Conservation (phyloP, 2,329 filamentous ascomycete species). For the Eutypa lata region DNA sequence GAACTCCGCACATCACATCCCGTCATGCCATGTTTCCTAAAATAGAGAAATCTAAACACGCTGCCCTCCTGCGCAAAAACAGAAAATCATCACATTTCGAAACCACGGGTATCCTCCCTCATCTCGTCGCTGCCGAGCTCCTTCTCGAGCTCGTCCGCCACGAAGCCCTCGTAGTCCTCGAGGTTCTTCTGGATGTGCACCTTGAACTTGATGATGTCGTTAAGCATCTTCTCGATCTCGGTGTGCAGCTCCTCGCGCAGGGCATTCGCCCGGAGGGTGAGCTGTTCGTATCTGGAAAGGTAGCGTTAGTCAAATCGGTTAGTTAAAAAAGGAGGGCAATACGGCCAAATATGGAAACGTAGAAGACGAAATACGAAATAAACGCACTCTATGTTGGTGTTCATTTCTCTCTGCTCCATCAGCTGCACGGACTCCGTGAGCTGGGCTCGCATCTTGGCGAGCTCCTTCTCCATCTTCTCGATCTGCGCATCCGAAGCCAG, state of each 20-base stretch:
- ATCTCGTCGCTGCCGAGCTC: constrained; percentile 67
- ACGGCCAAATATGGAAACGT: not conserved
- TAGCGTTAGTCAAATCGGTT: constrained; percentile 2
- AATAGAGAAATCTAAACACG: no score
- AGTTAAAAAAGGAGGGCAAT: not conserved
- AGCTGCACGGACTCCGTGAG: constrained; percentile 84
- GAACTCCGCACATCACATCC: not conserved
- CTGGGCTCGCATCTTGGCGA: constrained; percentile 86
- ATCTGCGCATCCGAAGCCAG: constrained; percentile 88
- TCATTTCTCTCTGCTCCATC: constrained; percentile 94
- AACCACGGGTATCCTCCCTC: constrained; percentile 46
- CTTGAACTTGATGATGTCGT: constrained; percentile 98
- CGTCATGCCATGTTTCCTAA: not conserved
- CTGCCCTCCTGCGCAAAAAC: no score
- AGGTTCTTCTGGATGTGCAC: constrained; percentile 90
- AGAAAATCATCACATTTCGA: not conserved
- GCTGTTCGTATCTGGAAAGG: constrained; percentile 78
- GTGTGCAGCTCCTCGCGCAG: constrained; percentile 97
- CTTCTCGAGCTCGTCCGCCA: constrained; percentile 87
- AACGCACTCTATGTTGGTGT: constrained; percentile 87
- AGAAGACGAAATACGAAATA: not conserved
- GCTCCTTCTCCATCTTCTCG: constrained; percentile 97
- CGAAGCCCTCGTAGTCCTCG: constrained; percentile 92
- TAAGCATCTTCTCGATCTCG: constrained; percentile 91
- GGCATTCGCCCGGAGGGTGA: constrained; percentile 78